Percentiles rank a stretch among this genome's conserved stretches.
Evolutionary conservation across 208 protist species (phyloP).

Genomic region (Trypanosoma melophagium): DNA sequence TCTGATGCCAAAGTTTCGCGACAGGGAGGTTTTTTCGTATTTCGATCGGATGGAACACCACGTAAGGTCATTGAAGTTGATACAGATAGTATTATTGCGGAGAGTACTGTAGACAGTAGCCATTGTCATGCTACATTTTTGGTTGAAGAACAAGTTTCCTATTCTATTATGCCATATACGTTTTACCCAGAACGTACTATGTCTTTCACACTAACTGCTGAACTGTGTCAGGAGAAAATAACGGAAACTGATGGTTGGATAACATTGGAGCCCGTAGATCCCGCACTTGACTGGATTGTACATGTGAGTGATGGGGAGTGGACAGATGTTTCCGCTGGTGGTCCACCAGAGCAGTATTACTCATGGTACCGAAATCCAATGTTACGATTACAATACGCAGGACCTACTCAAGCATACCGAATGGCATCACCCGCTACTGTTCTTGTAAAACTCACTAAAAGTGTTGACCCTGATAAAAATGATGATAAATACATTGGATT

Average conservation of each 20-base stretch:
- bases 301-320: constrained; percentile 46
- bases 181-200: constrained; percentile 66
- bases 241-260: constrained; percentile 57
- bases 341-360: constrained; percentile 25
- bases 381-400: constrained; percentile 32
- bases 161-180: constrained; percentile 82
- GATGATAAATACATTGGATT: constrained; percentile 73
- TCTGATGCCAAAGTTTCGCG: constrained; percentile 31
- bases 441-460: constrained; percentile 65
- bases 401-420: constrained; percentile 25
- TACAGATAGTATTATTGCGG: constrained; percentile 45
- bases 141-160: constrained; percentile 39
- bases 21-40: constrained; percentile 69
- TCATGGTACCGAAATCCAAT: constrained; percentile 81
- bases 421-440: constrained; percentile 37
- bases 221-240: constrained; percentile 37
- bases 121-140: constrained; percentile 44
- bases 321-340: constrained; percentile 48
- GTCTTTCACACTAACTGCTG: constrained; percentile 52
- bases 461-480: constrained; percentile 63
- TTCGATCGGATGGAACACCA: constrained; percentile 62
- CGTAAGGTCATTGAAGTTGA: constrained; percentile 50
- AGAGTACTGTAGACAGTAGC: constrained; percentile 48
- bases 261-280: constrained; percentile 63
- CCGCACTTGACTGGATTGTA: constrained; percentile 68